These are phyloP conservation scores for Arctium lappa DNA, from an alignment of 129 eudicot species.

Conservation along the genomic window DNA sequence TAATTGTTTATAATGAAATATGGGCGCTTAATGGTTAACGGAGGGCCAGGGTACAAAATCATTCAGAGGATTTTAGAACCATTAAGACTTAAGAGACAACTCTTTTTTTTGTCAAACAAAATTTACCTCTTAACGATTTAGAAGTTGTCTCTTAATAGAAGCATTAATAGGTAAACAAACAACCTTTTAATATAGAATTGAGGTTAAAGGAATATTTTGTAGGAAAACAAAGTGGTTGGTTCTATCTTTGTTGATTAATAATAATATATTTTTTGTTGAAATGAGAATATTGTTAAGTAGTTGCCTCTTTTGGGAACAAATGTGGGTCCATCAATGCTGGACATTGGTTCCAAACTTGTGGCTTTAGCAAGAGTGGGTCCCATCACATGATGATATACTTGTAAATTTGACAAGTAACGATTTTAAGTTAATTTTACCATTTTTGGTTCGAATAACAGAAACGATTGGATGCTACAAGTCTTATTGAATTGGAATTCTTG, in stretches of 20 bases:
- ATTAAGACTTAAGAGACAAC: too few species aligned
- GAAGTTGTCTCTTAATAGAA: too few species aligned
- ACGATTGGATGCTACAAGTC: background rate
- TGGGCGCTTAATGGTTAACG: too few species aligned
- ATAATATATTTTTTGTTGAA: background rate
- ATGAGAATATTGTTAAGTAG: slow-evolving; percentile 8
- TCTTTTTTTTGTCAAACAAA: too few species aligned
- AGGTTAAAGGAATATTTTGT: background rate
- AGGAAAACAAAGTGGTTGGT: slow-evolving; percentile 8
- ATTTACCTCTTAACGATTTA: too few species aligned
- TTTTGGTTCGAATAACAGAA: background rate
- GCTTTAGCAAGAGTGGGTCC: slow-evolving; percentile 13
- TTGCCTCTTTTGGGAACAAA: slow-evolving; percentile 22
- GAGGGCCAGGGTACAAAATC: too few species aligned
- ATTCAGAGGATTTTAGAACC: too few species aligned
- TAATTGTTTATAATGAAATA: too few species aligned
- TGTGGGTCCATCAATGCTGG: slow-evolving; percentile 26
- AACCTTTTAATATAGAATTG: background rate
- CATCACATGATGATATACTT: background rate
- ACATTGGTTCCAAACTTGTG: slow-evolving; percentile 26
- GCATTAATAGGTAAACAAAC: too few species aligned
- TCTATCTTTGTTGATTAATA: background rate
- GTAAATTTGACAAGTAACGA: background rate
- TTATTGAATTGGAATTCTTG: background rate
- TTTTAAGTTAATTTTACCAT: background rate